Evolutionary conservation across 1,284 basidiomycete genomes (phyloP).

Genomic region (Cryptococcus sp.): DNA sequence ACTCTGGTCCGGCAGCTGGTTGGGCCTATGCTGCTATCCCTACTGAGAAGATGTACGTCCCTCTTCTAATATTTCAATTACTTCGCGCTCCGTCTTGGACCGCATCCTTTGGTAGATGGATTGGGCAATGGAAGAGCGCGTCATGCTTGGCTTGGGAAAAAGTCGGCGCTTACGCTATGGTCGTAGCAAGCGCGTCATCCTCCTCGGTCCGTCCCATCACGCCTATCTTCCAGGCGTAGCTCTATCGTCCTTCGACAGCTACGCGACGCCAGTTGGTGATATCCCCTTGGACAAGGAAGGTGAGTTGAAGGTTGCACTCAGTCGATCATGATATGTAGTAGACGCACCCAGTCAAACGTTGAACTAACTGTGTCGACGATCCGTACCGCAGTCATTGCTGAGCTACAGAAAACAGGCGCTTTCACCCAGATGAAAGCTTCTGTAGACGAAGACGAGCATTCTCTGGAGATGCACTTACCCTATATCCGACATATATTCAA

Average conservation of each 20-base stretch:
- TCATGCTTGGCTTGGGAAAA: background rate
- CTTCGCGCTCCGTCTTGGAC: background rate
- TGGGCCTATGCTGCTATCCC: constrained; percentile 95
- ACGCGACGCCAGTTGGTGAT: constrained; percentile 83
- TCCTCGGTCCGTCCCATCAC: constrained; percentile 95
- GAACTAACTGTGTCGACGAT: too few species aligned
- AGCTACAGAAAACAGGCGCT: constrained; percentile 67
- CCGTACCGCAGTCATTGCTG: constrained; percentile 71
- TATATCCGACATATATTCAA: constrained; percentile 87
- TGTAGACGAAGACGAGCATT: constrained; percentile 92
- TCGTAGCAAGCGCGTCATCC: constrained; percentile 82
- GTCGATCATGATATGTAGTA: too few species aligned
- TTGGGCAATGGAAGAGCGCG: too few species aligned
- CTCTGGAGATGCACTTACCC: constrained; percentile 96
- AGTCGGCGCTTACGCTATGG: background rate
- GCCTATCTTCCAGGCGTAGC: constrained; percentile 85
- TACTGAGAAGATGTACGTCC: constrained; percentile 69
- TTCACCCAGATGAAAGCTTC: constrained; percentile 69
- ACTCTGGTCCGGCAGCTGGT: constrained; percentile 90
- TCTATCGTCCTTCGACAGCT: constrained; percentile 70
- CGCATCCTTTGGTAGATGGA: too few species aligned
- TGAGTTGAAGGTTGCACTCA: too few species aligned
- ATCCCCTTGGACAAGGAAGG: constrained; percentile 76
- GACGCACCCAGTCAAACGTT: too few species aligned
- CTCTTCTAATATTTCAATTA: background rate